Evolutionary conservation across 768 basidiomycete genomes (phyloP), one percentile per base, ranked within the genome.

Genomic region (Leccinellum rugosiceps): DNA sequence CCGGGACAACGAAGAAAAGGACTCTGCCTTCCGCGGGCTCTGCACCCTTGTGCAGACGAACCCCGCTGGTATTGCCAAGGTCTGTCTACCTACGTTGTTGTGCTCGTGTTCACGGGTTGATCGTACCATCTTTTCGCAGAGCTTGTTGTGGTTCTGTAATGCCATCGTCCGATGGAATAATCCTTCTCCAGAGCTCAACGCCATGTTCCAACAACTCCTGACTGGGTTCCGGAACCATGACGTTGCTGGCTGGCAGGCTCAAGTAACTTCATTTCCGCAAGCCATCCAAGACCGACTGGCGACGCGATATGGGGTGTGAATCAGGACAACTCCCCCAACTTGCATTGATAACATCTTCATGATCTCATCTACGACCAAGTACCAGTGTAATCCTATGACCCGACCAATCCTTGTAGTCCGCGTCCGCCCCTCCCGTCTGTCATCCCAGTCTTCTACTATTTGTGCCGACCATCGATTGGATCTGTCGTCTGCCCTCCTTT

Each of bases 1-100:
- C 72, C 88, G 97, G 61, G 97, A 99, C 68, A 99, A 98, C 67
- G 96, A 98, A 65, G 97, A 99, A 78, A 99, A 98, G 76, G 97
- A 98, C 68, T 98, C 94, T 21, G 97, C 97, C 6, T 99, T 98
- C 85, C 83, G 95, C 56, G 97, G 97, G 2, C 84, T 99, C 65
- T 99, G 97, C 74, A 92, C 92, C 28, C 86, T 98, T 35, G 93
- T 98, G 58, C 92, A 95, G 73, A 85, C 85, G 30, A 99, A 99
- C 71, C 97, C 97, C 17, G 84, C 84, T 59, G 97, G 96, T 3
- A 92, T 98, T 58, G 84, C 92, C 44, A 94, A 94, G 84, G 94
- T 90, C 55, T 59, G 86, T 74, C 6, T 10, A 11, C n/a, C 38
- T 41, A 19, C n/a, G 1, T 7, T 44, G 35, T 19, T n/a, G 23